Base-by-base conservation (phyloP, 345 rosid species). In the Punica granatum region DNA sequence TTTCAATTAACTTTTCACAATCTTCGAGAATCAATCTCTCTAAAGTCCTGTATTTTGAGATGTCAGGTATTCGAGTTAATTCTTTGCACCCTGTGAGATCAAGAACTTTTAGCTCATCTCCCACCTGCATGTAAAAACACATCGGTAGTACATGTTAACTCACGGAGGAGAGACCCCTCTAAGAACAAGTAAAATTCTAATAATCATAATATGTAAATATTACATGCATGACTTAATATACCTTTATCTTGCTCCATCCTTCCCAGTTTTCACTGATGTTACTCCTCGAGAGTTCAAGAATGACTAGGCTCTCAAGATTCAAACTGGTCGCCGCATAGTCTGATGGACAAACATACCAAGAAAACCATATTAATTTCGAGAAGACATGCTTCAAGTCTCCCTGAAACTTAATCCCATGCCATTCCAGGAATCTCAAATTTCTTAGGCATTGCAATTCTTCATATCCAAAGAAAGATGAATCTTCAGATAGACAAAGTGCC, bases 21-120 rank as follows among this genome's bases (percentile, higher is more conserved):
- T 68, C 64, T 41, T 28, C 33, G 25, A 68, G 32, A 13, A 42
- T 68, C 51, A 68, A 39, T n/a, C 66, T 63, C 66, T 63, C 66
- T 39, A 56, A 26, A 1, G 12, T n/a, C 18, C 66, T 26, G 61
- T 32, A 56, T 3, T 48, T 25, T 0, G 56, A 68, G 36, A 67
- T 51, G 35, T 28, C 4, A 0, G 70, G 70, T 12, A 34, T 54
- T 39, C 28, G 37, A 9, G 26, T 18, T 16, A 67, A 6, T 6
- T 7, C 0, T 3, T 0, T 2, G 2, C 70, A 67, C 16, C 13
- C 0, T 2, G 19, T 1, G 2, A 68, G 3, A 26, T 54, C 2
- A 1, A 67, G 6, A 23, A 67, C 51, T 37, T 56, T 67, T 60
- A 67, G 36, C 4, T 67, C 16, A n/a, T 39, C n/a, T 0, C 34